Conservation (phyloP, 2,329 filamentous ascomycete species). For the Cercospora beticola region DNA sequence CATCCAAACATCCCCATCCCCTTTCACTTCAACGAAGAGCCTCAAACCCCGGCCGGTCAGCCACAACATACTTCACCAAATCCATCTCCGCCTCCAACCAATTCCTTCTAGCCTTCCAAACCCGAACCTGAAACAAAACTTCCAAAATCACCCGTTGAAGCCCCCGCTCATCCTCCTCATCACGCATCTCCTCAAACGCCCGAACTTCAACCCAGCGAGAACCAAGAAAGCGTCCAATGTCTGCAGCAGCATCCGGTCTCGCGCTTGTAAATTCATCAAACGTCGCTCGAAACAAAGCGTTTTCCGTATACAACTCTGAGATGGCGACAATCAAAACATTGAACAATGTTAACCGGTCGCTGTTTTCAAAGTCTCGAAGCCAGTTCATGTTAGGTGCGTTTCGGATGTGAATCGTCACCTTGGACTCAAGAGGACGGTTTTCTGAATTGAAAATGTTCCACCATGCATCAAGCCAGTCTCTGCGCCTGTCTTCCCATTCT, state of each 20-base stretch:
- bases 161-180: neutral
- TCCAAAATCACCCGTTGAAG: neutral
- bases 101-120: neutral
- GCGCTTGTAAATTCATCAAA: neutral
- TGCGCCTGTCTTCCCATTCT: neutral
- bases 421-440: neutral
- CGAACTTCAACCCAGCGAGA: neutral
- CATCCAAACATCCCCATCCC: neutral
- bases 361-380: neutral
- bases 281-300: neutral
- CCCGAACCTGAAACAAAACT: neutral
- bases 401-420: neutral
- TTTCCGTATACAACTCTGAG: neutral
- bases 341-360: neutral
- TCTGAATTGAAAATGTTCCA: neutral
- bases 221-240: no score
- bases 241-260: neutral
- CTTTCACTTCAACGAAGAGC: neutral
- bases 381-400: neutral
- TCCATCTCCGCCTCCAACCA: neutral
- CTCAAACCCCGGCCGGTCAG: neutral
- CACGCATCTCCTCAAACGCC: neutral
- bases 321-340: neutral
- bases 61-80: neutral
- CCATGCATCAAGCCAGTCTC: neutral